Base-by-base conservation (phyloP, 805 yeast species). In the Cyberlindnera xylosilytica region DNA sequence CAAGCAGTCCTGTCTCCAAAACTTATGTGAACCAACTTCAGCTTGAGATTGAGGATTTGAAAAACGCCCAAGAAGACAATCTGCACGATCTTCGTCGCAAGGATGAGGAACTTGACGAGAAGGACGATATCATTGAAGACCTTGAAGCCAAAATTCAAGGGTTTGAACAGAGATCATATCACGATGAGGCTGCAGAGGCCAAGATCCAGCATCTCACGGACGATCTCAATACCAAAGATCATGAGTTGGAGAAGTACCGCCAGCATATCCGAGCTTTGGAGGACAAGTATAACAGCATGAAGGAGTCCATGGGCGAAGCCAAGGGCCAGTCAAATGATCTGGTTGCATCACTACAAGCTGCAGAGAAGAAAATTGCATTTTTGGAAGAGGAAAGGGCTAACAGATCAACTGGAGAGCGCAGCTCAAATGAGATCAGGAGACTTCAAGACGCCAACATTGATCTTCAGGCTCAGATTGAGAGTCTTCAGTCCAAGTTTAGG, bases 61-160 rank as follows among this genome's bases (percentile, higher is more conserved):
- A 47, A n/a, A 37, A 28, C 16, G 30, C 36, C 4, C n/a, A 39
- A 4, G 52, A 50, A 18, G 55, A 53, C 18, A 41, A 30, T n/a
- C 48, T 45, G 2, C 38, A 43, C 23, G 53, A 50, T 10, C 6
- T 56, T 5, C 54, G 53, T n/a, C 45, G 44, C 3, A 50, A 42
- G 38, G 53, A 52, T 11, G 41, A 52, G 13, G 50, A 53, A 12
- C 36, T 61, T 22, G 57, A 57, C 10, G 47, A 45, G 20, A 40
- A 49, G 29, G 42, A 46, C 2, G 51, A 51, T 4, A 42, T 46
- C 26, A 32, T 52, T 16, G 52, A 51, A 29, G 39, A 41, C 3
- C 37, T 54, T 12, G 52, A 51, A 23, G 46, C 45, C 24, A 33
- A 46, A 39, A 16, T 50, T 3, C 41, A 51, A 20, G 53, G 52